These are phyloP conservation scores for Conidiobolus incongruus DNA, from an alignment of 371 early-diverging fungal species.

Conservation along the genomic window DNA sequence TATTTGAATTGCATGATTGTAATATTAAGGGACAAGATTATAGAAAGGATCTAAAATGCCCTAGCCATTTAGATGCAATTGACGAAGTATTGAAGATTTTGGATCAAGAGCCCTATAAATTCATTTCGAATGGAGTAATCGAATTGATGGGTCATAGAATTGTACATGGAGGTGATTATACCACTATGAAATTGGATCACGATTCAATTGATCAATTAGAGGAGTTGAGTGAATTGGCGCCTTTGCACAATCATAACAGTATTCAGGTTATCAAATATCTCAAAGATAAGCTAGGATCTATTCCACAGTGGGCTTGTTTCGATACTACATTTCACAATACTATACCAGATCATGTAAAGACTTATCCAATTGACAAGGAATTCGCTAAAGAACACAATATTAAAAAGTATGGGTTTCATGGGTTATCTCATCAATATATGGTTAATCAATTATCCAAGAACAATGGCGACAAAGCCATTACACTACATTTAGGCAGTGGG, in stretches of 20 bases:
- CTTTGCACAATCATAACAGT: slow-evolving; percentile 10
- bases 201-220: slow-evolving; percentile 2
- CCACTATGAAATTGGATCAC: not conserved
- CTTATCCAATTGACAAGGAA: slow-evolving; percentile 10
- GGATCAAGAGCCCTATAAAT: not conserved
- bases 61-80: no score
- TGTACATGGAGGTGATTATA: not conserved
- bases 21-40: no score
- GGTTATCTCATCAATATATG: slow-evolving; percentile 8
- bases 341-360: slow-evolving; percentile 6
- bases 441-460: not conserved
- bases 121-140: not conserved
- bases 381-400: slow-evolving; percentile 4
- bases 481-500: slow-evolving; percentile 12
- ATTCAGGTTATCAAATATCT: slow-evolving; percentile 6
- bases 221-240: slow-evolving; percentile 10
- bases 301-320: slow-evolving; percentile 8
- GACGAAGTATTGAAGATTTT: no score
- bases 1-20: no score
- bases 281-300: not conserved
- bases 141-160: not conserved
- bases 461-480: slow-evolving; percentile 6
- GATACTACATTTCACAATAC: slow-evolving; percentile 11
- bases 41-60: no score
- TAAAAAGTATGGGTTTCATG: slow-evolving; percentile 12